A percentile compares a stretch with the other conserved stretches of the same genome.
phyloP scores from a whole-genome alignment of 108 stramenopile genomes.

The Nitzschia palea region DNA sequence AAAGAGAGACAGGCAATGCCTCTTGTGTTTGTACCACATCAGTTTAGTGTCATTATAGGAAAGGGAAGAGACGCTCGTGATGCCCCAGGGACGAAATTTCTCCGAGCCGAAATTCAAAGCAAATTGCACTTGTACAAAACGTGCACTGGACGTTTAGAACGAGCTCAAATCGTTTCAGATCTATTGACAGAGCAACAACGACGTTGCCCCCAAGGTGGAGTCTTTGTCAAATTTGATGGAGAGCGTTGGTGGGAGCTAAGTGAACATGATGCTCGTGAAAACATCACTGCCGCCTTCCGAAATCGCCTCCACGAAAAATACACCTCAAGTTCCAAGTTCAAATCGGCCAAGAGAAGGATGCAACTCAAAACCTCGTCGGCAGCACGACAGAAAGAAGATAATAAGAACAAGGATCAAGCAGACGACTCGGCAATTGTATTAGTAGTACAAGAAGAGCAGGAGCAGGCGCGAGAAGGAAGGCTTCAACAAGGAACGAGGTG shows the following conservation, averaged over 20 bases:
- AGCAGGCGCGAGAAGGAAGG: not conserved
- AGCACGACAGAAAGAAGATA: not conserved
- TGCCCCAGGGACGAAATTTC: not conserved
- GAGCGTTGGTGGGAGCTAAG: conserved; percentile 25
- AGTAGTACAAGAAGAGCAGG: not conserved
- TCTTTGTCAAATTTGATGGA: conserved; percentile 27
- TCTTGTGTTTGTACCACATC: not conserved
- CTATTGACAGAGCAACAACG: not conserved
- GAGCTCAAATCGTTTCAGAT: conserved; percentile 10
- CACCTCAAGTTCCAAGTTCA: conserved; percentile 28
- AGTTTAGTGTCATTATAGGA: conserved; percentile 8
- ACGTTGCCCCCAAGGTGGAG: conserved; percentile 20
- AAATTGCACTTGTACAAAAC: conserved; percentile 1
- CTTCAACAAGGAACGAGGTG: not conserved
- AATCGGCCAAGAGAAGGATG: conserved; percentile 19
- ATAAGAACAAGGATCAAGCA: not conserved
- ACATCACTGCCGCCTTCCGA: conserved; percentile 17
- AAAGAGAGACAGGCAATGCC: conserved; percentile 4
- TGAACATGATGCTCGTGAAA: conserved; percentile 23
- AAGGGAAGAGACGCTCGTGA: conserved; percentile 11
- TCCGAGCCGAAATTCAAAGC: not conserved
- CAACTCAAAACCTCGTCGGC: not conserved
- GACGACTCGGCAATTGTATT: not conserved
- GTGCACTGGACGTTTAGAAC: not conserved
- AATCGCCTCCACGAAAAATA: conserved; percentile 20